phyloP scores from a whole-genome alignment of 345 rosid genomes.

The Eucalyptus dawsonii region DNA sequence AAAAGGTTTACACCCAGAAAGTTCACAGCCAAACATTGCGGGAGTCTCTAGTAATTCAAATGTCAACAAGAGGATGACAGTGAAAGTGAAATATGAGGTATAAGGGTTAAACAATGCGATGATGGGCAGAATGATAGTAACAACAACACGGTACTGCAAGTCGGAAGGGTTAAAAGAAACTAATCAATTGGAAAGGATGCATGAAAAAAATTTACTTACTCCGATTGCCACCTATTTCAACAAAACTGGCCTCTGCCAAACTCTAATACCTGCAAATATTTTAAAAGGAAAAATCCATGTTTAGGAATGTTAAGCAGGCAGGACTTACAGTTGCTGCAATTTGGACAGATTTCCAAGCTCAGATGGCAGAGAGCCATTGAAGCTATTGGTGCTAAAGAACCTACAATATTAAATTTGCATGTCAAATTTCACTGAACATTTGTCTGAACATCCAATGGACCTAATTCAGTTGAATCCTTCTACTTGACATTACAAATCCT shows the following conservation, averaged over 20 bases:
- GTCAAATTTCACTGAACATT: background rate
- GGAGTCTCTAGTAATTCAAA: background rate
- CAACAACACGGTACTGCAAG: background rate
- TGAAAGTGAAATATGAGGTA: background rate
- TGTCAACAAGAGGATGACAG: background rate
- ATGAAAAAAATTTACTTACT: background rate
- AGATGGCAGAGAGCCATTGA: background rate
- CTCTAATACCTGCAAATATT: background rate
- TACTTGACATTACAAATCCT: background rate
- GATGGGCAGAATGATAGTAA: background rate
- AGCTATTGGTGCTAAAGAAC: background rate
- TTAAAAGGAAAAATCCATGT: background rate
- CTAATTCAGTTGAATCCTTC: background rate
- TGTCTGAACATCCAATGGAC: background rate
- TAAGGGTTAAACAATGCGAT: background rate
- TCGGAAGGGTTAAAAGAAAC: background rate
- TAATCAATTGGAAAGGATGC: background rate
- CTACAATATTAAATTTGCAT: background rate
- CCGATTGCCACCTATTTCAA: background rate
- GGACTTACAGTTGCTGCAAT: background rate
- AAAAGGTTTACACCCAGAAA: background rate
- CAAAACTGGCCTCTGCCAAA: background rate
- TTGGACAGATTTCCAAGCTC: background rate
- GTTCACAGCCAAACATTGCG: background rate
- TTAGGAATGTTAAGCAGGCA: background rate